These are phyloP conservation scores for Diutina neorugosa DNA, from an alignment of 1,139 yeast species.

Conservation along the genomic window DNA sequence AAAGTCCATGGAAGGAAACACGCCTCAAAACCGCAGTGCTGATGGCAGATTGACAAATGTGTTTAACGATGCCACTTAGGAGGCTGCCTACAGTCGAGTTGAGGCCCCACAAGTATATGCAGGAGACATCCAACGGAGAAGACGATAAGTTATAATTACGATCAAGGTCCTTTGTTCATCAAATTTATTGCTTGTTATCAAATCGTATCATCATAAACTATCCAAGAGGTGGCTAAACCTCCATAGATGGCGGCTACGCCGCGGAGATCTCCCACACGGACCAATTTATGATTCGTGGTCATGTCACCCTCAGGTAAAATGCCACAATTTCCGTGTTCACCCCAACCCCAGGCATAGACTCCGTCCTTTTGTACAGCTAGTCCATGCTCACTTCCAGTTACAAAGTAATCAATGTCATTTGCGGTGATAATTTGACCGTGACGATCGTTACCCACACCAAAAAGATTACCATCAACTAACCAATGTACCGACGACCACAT, in stretches of 20 bases:
- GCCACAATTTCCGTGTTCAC: conserved; percentile 97
- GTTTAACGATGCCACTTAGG: neutral
- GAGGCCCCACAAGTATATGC: neutral
- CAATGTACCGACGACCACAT: conserved; percentile 84
- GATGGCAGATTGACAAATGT: neutral
- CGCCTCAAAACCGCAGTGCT: neutral
- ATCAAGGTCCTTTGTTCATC: no score
- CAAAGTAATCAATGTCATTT: conserved; percentile 11
- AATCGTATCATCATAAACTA: conserved; percentile 10
- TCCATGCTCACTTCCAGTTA: conserved; percentile 85
- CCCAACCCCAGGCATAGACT: conserved; percentile 92
- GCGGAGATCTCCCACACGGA: conserved; percentile 16
- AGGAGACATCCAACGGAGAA: no score
- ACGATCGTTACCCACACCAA: conserved; percentile 61
- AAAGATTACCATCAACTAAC: conserved; percentile 5
- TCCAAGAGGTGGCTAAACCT: conserved; percentile 37
- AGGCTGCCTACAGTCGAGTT: neutral
- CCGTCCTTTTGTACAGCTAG: conserved; percentile 20
- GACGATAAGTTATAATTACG: no score
- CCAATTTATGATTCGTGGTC: conserved; percentile 26
- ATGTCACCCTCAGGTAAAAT: conserved; percentile 14
- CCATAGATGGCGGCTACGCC: conserved; percentile 22
- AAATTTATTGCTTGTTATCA: neutral
- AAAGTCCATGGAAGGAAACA: neutral
- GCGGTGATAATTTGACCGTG: conserved; percentile 52